Percentiles rank a stretch among this genome's conserved stretches.
Conservation (phyloP, 768 basidiomycete genomes). For the Amylocystis lapponica region DNA sequence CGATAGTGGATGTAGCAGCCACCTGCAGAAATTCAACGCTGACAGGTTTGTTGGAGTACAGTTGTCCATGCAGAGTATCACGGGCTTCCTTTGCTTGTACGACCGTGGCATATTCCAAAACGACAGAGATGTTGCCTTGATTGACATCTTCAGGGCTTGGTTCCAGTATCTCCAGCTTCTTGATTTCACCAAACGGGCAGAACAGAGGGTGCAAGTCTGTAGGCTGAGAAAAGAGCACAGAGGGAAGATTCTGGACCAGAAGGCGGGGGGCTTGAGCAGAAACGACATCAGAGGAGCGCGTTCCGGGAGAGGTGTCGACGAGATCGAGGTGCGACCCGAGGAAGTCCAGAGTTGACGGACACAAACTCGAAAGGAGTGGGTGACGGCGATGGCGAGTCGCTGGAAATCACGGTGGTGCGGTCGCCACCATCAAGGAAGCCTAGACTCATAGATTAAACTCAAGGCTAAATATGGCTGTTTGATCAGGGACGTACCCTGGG, state of each 20-base stretch:
- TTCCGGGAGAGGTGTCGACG: constrained; percentile 13
- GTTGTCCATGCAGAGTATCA: constrained; percentile 53
- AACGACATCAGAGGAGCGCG: constrained; percentile 7
- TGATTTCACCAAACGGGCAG: constrained; percentile 65
- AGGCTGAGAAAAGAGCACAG: constrained; percentile 58
- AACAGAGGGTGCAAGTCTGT: constrained; percentile 70
- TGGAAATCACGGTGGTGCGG: constrained; percentile 57
- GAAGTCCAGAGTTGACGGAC: constrained; percentile 21
- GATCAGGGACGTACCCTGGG: constrained; percentile 47
- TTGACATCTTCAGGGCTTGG: constrained; percentile 25
- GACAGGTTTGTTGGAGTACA: constrained; percentile 46
- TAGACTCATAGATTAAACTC: constrained; percentile 16
- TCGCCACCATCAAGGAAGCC: constrained; percentile 82
- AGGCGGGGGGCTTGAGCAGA: constrained; percentile 26
- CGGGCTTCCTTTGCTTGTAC: constrained; percentile 61
- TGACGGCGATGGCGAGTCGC: constrained; percentile 33
- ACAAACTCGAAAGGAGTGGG: constrained; percentile 19
- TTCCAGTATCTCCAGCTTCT: constrained; percentile 49
- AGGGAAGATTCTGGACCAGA: constrained; percentile 61
- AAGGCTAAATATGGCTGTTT: too few relatives aligned
- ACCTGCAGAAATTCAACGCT: constrained; percentile 31
- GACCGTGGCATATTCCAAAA: constrained; percentile 57
- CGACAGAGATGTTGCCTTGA: constrained; percentile 42
- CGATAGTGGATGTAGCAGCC: background rate
- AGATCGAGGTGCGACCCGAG: constrained; percentile 12